A percentile compares a stretch with the other conserved stretches of the same genome.
phyloP scores from a whole-genome alignment of 345 rosid genomes.

The Turnera subulata region DNA sequence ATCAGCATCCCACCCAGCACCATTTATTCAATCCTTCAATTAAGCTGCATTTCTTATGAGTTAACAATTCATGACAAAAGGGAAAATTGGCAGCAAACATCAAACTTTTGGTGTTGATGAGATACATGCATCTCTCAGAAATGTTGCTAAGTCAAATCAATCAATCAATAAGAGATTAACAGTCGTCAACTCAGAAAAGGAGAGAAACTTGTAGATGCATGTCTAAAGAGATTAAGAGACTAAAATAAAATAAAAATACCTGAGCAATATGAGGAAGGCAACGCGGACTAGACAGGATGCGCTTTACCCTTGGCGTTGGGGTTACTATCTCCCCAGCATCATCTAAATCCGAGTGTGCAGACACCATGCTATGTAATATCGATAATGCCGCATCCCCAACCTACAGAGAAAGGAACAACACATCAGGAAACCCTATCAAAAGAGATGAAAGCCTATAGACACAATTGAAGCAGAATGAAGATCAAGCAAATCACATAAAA shows the following conservation, averaged over 20 bases:
- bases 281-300: slow-evolving; percentile 91
- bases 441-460: not conserved
- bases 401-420: slow-evolving; percentile 36
- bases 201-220: not conserved
- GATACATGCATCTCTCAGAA: not conserved
- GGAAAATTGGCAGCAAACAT: not conserved
- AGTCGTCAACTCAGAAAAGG: not conserved
- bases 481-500: too few species aligned
- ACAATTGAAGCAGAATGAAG: too few species aligned
- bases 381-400: slow-evolving; percentile 93
- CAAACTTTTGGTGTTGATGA: not conserved
- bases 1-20: not conserved
- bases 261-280: slow-evolving; percentile 98
- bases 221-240: not conserved
- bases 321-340: slow-evolving; percentile 99
- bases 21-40: not conserved
- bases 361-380: slow-evolving; percentile 95
- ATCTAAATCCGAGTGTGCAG: slow-evolving; percentile 97
- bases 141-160: not conserved
- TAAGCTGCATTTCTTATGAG: not conserved
- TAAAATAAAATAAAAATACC: slow-evolving; percentile 35
- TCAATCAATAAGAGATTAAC: too few species aligned
- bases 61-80: not conserved
- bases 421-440: not conserved
- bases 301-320: slow-evolving; percentile 95